phyloP scores from a whole-genome alignment of 2,329 filamentous ascomycete species.

The Lasiodiplodia hormozganensis region DNA sequence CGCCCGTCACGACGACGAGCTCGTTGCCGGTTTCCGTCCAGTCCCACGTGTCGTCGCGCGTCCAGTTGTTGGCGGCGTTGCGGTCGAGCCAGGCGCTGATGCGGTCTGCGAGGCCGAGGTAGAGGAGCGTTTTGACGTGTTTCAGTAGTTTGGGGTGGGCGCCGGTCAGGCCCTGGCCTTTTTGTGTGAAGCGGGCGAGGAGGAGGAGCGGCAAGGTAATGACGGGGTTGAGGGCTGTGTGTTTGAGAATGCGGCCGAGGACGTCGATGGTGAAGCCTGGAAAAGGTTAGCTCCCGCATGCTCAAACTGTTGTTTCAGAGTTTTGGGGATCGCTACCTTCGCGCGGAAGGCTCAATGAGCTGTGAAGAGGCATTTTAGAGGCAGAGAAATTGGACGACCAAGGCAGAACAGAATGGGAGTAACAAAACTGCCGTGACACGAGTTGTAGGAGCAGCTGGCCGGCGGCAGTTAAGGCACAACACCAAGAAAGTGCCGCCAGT shows the following conservation, averaged over 20 bases:
- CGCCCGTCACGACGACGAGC: constrained; percentile 76
- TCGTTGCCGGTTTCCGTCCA: constrained; percentile 64
- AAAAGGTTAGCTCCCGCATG: no score
- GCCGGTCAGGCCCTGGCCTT: constrained; percentile 63
- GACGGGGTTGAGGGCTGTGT: constrained; percentile 69
- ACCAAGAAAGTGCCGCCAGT: neutral
- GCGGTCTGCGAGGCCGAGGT: constrained; percentile 58
- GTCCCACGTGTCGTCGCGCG: constrained; percentile 60
- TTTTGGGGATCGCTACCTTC: constrained; percentile 40
- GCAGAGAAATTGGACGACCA: no score
- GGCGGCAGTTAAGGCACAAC: neutral
- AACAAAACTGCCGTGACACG: neutral
- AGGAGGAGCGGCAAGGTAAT: constrained; percentile 70
- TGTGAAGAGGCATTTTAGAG: constrained; percentile 32
- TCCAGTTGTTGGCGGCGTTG: constrained; percentile 59
- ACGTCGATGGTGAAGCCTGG: constrained; percentile 60
- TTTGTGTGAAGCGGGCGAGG: constrained; percentile 67
- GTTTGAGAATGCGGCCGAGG: constrained; percentile 62
- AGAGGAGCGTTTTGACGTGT: constrained; percentile 61
- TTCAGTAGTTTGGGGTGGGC: constrained; percentile 60
- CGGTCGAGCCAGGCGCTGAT: constrained; percentile 61
- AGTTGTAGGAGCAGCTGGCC: neutral
- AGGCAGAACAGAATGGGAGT: no score
- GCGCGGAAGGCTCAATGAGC: constrained; percentile 47
- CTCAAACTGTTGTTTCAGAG: no score